Evolutionary conservation across 768 basidiomycete species (phyloP).

Genomic region (Suillus luteus): DNA sequence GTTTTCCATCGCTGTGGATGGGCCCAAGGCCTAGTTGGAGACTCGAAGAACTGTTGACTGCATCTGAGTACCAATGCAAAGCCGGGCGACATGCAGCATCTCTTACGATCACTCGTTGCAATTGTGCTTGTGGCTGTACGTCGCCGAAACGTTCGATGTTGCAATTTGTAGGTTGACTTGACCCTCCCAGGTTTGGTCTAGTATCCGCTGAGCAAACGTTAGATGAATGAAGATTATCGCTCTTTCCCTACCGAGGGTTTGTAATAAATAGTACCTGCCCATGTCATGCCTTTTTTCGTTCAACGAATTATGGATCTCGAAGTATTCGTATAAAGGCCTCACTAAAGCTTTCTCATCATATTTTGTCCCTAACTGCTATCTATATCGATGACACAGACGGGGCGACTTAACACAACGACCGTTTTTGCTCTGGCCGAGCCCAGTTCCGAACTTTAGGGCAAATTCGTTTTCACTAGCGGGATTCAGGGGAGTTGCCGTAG

Average conservation of each 20-base stretch:
- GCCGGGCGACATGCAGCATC: conserved; percentile 89
- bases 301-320: neutral
- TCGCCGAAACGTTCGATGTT: conserved; percentile 20
- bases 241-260: neutral
- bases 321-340: neutral
- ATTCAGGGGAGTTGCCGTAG: neutral
- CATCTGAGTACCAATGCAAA: conserved; percentile 90
- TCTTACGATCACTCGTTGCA: conserved; percentile 80
- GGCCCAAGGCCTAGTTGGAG: conserved; percentile 77
- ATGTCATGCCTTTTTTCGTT: conserved; percentile 36
- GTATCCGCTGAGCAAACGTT: neutral
- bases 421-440: neutral
- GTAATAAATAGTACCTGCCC: neutral
- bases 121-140: conserved; percentile 90
- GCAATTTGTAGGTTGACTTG: conserved; percentile 7
- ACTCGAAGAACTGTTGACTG: conserved; percentile 82
- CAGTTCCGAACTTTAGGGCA: neutral
- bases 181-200: neutral
- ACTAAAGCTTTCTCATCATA: conserved; percentile 12
- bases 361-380: conserved; percentile 29
- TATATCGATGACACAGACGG: neutral
- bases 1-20: conserved; percentile 72
- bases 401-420: neutral
- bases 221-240: neutral
- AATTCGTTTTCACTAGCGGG: neutral